phyloP scores from a whole-genome alignment of 441 rosid genomes.

The Cnidoscolus chayamansa region DNA sequence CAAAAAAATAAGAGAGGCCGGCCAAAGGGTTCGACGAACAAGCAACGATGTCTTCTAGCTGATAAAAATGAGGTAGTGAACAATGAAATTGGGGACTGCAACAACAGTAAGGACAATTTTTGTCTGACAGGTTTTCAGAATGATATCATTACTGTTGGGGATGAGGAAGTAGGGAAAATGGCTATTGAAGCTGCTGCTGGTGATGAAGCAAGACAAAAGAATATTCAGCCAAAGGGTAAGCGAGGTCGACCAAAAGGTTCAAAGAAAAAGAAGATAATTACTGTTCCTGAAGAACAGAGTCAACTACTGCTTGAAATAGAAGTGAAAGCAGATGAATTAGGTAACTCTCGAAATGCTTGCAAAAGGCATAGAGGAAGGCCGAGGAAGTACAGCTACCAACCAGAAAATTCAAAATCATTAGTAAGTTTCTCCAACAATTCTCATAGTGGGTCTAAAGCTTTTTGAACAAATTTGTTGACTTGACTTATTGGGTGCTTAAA shows the following conservation, averaged over 20 bases:
- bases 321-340: background rate
- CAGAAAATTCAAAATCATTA: conserved; percentile 24
- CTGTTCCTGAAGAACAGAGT: conserved; percentile 12
- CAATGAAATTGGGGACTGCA: background rate
- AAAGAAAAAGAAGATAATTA: conserved; percentile 10
- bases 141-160: background rate
- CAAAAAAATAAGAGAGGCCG: conserved; percentile 17
- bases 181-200: conserved; percentile 8
- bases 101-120: background rate
- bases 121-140: background rate
- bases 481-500: background rate
- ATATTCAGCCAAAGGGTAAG: conserved; percentile 11
- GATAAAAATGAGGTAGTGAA: background rate
- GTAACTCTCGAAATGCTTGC: conserved; percentile 15
- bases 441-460: background rate
- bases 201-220: background rate
- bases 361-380: conserved; percentile 34
- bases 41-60: conserved; percentile 14
- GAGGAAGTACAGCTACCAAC: conserved; percentile 20
- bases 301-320: conserved; percentile 5
- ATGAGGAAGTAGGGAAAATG: conserved; percentile 9
- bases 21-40: conserved; percentile 23
- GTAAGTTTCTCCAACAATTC: conserved; percentile 31
- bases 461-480: background rate
- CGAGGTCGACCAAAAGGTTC: conserved; percentile 26